Conservation (phyloP, 805 yeast genomes). For the Grigorovia humatica region DNA sequence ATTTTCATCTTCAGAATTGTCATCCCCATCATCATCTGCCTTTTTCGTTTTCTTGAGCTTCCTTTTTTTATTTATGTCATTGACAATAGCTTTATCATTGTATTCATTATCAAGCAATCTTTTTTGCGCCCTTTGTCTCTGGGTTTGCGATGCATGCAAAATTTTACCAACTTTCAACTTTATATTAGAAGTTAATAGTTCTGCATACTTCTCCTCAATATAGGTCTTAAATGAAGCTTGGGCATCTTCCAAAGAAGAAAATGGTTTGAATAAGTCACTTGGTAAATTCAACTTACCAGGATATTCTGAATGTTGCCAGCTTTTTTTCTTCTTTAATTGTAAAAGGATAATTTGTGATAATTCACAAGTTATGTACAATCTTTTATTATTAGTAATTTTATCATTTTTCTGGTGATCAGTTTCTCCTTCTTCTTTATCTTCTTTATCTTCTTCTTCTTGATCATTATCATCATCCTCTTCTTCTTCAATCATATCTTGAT, state of each 20-base stretch:
- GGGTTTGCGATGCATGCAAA: slow-evolving; percentile 21
- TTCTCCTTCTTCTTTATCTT: background rate
- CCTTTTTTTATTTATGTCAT: slow-evolving; percentile 5
- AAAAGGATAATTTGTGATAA: slow-evolving; percentile 57
- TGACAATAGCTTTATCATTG: slow-evolving; percentile 7
- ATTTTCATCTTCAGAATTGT: slow-evolving; percentile 18
- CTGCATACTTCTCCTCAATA: slow-evolving; percentile 39
- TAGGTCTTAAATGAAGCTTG: slow-evolving; percentile 46
- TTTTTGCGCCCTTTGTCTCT: slow-evolving; percentile 24
- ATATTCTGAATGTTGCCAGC: slow-evolving; percentile 70
- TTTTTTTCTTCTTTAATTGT: slow-evolving; percentile 43
- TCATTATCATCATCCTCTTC: slow-evolving; percentile 27
- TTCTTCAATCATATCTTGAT: slow-evolving; percentile 42
- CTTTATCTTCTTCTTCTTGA: slow-evolving; percentile 11
- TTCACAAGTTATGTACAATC: slow-evolving; percentile 60
- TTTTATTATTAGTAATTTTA: slow-evolving; percentile 23
- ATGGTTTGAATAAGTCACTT: slow-evolving; percentile 57
- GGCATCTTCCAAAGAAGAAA: slow-evolving; percentile 47
- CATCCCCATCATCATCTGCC: slow-evolving; percentile 6
- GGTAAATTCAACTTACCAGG: slow-evolving; percentile 70
- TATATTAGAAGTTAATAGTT: slow-evolving; percentile 28
- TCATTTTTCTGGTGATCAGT: slow-evolving; percentile 7
- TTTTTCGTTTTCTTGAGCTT: slow-evolving; percentile 1
- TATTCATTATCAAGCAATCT: slow-evolving; percentile 20
- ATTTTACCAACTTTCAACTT: slow-evolving; percentile 27